phyloP scores from a whole-genome alignment of 169 alveolate genomes.

The Plasmodium vivax region DNA sequence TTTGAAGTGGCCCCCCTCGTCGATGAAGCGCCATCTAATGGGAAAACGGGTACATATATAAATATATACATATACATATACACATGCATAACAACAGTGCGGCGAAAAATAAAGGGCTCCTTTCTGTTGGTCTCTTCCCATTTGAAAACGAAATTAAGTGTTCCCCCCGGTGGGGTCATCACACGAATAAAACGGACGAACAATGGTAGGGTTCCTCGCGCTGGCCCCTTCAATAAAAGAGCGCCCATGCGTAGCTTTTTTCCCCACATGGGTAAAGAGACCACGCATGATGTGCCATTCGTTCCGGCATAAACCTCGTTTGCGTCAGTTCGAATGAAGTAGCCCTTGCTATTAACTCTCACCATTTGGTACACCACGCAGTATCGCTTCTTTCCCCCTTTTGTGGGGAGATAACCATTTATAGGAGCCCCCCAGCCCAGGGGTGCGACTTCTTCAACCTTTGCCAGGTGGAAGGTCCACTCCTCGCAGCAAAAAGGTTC shows the following conservation, averaged over 20 bases:
- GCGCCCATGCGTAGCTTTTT: neutral
- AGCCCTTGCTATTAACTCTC: neutral
- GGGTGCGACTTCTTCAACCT: neutral
- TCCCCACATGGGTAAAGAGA: neutral
- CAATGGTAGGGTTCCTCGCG: neutral
- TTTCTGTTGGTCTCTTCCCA: neutral
- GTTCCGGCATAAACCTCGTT: neutral
- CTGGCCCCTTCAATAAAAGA: neutral
- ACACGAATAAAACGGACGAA: neutral
- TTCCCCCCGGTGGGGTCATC: neutral
- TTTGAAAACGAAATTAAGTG: neutral
- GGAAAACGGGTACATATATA: neutral
- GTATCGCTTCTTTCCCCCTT: neutral
- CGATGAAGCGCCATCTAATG: neutral
- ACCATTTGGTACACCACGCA: neutral
- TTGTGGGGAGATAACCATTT: neutral
- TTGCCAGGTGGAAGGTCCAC: neutral
- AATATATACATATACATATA: too few relatives aligned
- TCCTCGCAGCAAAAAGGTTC: neutral
- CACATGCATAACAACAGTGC: neutral
- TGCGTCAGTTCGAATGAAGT: neutral
- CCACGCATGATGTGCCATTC: neutral
- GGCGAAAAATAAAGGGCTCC: neutral
- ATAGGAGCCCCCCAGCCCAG: neutral
- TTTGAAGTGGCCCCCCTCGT: neutral